These are phyloP conservation scores for Monosporascus cannonballus DNA, from an alignment of 2,329 filamentous ascomycete species.

Conservation along the genomic window DNA sequence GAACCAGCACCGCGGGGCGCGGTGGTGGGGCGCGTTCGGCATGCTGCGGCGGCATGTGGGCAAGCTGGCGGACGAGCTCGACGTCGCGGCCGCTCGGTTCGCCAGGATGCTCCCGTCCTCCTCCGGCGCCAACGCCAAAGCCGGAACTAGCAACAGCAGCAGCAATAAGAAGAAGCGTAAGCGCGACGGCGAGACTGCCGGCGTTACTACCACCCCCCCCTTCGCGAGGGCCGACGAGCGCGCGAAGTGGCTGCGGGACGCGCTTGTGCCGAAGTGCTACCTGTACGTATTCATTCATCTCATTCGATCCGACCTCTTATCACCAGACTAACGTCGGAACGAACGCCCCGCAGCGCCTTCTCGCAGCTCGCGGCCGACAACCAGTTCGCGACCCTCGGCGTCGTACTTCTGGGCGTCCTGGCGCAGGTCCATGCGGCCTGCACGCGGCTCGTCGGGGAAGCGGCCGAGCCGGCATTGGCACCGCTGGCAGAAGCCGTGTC, in stretches of 20 bases:
- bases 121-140: constrained; percentile 6
- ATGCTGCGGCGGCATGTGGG: constrained; percentile 62
- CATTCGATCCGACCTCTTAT: neutral
- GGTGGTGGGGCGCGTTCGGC: constrained; percentile 74
- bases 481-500: neutral
- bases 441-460: constrained; percentile 26
- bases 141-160: constrained; percentile 2
- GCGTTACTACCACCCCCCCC: neutral
- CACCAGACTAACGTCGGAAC: neutral
- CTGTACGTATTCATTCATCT: constrained; percentile 30
- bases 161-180: constrained; percentile 31
- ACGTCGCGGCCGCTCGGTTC: constrained; percentile 16
- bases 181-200: constrained; percentile 19
- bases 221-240: constrained; percentile 13
- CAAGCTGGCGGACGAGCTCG: constrained; percentile 41
- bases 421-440: constrained; percentile 49
- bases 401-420: constrained; percentile 60
- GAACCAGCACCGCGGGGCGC: constrained; percentile 78
- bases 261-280: constrained; percentile 36
- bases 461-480: constrained; percentile 3
- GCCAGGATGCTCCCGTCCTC: neutral
- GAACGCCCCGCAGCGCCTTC: constrained; percentile 46
- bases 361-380: constrained; percentile 64
- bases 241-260: constrained; percentile 33
- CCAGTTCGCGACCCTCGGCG: constrained; percentile 66